A percentile compares a stretch with the other conserved stretches of the same genome.
These are phyloP conservation scores for Grigorovia humatica DNA, from an alignment of 805 yeast genomes.

Conservation along the genomic window DNA sequence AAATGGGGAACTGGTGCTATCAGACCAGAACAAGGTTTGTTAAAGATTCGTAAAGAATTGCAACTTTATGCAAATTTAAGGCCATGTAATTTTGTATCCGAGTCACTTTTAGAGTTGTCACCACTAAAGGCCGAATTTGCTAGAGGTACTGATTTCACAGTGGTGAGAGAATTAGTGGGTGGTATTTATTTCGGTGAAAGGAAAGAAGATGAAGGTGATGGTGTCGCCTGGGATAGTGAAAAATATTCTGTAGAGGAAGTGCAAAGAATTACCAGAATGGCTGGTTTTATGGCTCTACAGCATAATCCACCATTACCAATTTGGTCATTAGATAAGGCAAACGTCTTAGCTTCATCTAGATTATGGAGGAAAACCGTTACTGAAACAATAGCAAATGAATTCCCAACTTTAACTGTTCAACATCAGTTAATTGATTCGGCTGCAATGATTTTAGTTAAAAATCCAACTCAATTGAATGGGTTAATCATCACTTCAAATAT, in stretches of 20 bases:
- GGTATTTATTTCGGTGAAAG: slow-evolving; percentile 97
- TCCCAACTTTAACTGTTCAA: slow-evolving; percentile 77
- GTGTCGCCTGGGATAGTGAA: slow-evolving; percentile 90
- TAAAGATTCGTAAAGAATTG: slow-evolving; percentile 89
- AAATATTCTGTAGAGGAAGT: slow-evolving; percentile 86
- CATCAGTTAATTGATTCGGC: slow-evolving; percentile 98
- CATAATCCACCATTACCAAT: slow-evolving; percentile 87
- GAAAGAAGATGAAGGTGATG: slow-evolving; percentile 79
- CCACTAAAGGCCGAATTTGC: slow-evolving; percentile 82
- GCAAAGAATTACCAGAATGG: slow-evolving; percentile 94
- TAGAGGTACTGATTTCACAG: slow-evolving; percentile 82
- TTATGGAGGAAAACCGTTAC: slow-evolving; percentile 93
- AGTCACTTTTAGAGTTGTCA: slow-evolving; percentile 70
- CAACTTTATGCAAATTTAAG: slow-evolving; percentile 91
- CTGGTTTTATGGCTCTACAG: slow-evolving; percentile 92
- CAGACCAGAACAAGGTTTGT: slow-evolving; percentile 94
- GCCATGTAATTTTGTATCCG: slow-evolving; percentile 90
- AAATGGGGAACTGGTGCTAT: slow-evolving; percentile 97
- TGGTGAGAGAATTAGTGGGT: slow-evolving; percentile 94
- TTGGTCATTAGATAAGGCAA: slow-evolving; percentile 96
- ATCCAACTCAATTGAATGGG: slow-evolving; percentile 87
- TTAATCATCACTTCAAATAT: slow-evolving; percentile 86
- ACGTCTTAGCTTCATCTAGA: slow-evolving; percentile 91
- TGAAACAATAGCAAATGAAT: slow-evolving; percentile 72
- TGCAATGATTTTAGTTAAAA: slow-evolving; percentile 92